Evolutionary conservation across 805 yeast species (phyloP), one percentile per base, ranked within the genome.

Genomic region (Suhomyces sp.): DNA sequence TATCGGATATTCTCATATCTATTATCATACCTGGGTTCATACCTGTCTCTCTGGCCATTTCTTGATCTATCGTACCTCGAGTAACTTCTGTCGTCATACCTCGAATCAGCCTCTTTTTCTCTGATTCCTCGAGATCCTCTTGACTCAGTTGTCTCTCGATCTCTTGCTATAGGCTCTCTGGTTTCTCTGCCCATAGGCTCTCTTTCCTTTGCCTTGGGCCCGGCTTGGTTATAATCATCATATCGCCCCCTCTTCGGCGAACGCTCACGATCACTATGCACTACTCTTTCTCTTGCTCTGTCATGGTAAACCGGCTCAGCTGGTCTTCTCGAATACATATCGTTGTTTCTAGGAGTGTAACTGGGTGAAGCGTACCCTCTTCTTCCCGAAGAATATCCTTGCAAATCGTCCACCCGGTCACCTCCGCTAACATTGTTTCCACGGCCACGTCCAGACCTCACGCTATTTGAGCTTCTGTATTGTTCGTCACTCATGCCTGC

Each of bases 281-380:
- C 36, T 27, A 47, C 50, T 27, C 54, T 33, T 33, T 51, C 54
- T 35, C 54, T 47, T 10, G 51, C 54, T 10, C 54, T 45, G 35
- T 47, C 54, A 8, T 47, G 51, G 31, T 38, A 51, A n/a, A 38
- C 42, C 4, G 42, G 42, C 42, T 38, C 42, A 8, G 40, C 33
- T 26, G 54, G 35, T 36, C 47, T 35, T 50, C 48, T 19, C 7
- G 44, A 27, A 31, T 41, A 29, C 35, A 15, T 38, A 17, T 38
- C 42, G 42, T 38, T 38, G 42, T 47, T 44, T 27, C 31, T 12
- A 9, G 41, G 35, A 10, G 38, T 46, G 17, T 31, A 31, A 7
- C 31, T 23, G 22, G 22, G 26, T 27, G 13, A 19, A 10, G 24
- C 26, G 7, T 47, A 35, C 7, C 47, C 47, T 51, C 54, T 31